Evolutionary conservation across 495 filamentous ascomycete species (phyloP).

Genomic region (Mytilinidion resinicola): DNA sequence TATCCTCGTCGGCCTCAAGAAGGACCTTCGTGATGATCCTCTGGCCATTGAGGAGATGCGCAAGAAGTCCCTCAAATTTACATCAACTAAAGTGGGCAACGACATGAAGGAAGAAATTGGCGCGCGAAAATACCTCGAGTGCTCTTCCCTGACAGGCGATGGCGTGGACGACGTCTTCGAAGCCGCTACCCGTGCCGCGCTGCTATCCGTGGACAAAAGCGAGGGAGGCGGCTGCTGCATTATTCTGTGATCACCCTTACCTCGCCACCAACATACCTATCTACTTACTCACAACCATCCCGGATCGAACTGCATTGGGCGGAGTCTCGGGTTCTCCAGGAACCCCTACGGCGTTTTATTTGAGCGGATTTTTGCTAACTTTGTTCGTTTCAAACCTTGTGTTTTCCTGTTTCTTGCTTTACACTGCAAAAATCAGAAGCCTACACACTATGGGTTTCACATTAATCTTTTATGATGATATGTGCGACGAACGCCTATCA

Average conservation of each 20-base stretch:
- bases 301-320: conserved; percentile 21
- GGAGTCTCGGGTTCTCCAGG: conserved; percentile 9
- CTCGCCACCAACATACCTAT: no score
- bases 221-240: conserved; percentile 80
- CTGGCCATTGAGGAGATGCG: conserved; percentile 95
- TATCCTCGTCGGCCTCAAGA: conserved; percentile 95
- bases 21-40: conserved; percentile 93
- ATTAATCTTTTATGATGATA: no score
- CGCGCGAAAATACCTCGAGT: conserved; percentile 94
- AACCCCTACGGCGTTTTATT: no score
- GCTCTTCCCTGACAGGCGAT: conserved; percentile 92
- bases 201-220: conserved; percentile 84
- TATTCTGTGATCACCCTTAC: conserved; percentile 61
- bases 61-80: conserved; percentile 83
- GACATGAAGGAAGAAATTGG: conserved; percentile 78
- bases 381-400: no score
- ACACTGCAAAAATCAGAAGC: no score
- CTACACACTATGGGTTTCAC: no score
- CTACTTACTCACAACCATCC: neutral
- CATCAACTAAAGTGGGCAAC: conserved; percentile 71
- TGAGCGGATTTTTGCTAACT: no score
- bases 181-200: conserved; percentile 89
- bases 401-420: no score
- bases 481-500: no score
- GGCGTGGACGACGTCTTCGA: conserved; percentile 99